Evolutionary conservation across 805 yeast genomes (phyloP).

Genomic region (Nakazawaea siamensis): DNA sequence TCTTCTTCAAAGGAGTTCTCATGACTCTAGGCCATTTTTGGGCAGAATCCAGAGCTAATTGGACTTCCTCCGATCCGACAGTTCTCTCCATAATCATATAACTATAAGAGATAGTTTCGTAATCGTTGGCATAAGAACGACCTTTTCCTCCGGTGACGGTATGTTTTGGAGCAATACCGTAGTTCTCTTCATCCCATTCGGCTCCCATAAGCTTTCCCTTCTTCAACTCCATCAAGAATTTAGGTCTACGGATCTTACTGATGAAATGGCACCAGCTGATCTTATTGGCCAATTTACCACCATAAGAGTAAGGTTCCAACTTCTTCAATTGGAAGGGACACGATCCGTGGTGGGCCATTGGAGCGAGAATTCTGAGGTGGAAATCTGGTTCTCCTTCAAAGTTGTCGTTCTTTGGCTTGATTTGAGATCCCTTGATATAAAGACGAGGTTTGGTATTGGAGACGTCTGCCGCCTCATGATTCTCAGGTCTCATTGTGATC

Average conservation of each 20-base stretch:
- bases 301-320: constrained; percentile 52
- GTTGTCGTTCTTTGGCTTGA: constrained; percentile 29
- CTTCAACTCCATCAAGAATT: constrained; percentile 73
- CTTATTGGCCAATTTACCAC: constrained; percentile 35
- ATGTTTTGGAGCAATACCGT: constrained; percentile 45
- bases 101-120: constrained; percentile 65
- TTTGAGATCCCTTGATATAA: constrained; percentile 42
- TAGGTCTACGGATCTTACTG: constrained; percentile 69
- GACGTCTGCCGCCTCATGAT: constrained; percentile 31
- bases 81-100: constrained; percentile 68
- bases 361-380: constrained; percentile 69
- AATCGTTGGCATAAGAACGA: constrained; percentile 60
- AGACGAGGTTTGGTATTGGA: constrained; percentile 62
- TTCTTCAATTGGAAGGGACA: constrained; percentile 83
- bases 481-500: constrained; percentile 80
- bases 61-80: not conserved
- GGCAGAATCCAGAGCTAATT: constrained; percentile 1
- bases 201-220: constrained; percentile 70
- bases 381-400: constrained; percentile 27
- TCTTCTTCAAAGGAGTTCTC: constrained; percentile 63
- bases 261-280: constrained; percentile 71
- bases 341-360: constrained; percentile 80
- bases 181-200: constrained; percentile 55
- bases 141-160: constrained; percentile 62
- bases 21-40: constrained; percentile 68